phyloP scores from a whole-genome alignment of 2,329 filamentous ascomycete species.

The Erysiphe pisi region DNA sequence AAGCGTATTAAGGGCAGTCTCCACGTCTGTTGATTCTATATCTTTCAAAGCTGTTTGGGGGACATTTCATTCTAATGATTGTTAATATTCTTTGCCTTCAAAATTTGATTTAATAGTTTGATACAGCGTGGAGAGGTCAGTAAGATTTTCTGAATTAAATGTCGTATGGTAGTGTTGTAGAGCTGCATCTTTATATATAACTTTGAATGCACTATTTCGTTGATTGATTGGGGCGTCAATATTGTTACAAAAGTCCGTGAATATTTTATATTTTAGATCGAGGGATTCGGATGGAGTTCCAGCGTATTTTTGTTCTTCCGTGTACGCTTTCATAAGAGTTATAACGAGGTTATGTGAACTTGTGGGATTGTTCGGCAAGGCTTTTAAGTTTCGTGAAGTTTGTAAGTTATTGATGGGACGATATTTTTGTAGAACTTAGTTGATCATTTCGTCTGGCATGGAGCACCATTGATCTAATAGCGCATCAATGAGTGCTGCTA shows the following conservation, averaged over 20 bases:
- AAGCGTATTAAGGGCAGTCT: not conserved
- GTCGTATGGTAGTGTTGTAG: not conserved
- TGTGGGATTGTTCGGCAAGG: not conserved
- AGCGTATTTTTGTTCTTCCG: constrained; percentile 4
- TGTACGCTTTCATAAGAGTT: not conserved
- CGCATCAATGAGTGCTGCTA: not conserved
- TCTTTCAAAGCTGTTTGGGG: not conserved
- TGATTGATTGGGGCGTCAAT: not conserved
- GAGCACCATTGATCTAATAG: not conserved
- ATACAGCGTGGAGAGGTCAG: not conserved
- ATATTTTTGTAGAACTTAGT: not conserved
- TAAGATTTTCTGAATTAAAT: not conserved
- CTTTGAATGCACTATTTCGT: not conserved
- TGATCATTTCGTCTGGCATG: not conserved
- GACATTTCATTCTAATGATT: not conserved
- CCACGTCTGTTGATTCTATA: not conserved
- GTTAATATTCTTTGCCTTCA: constrained; percentile 9
- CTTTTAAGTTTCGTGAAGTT: not conserved
- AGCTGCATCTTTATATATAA: not conserved
- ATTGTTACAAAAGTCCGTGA: not conserved
- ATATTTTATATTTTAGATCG: not conserved
- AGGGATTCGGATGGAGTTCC: not conserved
- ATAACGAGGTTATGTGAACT: not conserved
- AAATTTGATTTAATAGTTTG: not conserved
- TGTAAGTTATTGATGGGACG: not conserved